Evolutionary conservation across 148 eudicot genomes (phyloP).

Genomic region (Vaccinium darrowii): DNA sequence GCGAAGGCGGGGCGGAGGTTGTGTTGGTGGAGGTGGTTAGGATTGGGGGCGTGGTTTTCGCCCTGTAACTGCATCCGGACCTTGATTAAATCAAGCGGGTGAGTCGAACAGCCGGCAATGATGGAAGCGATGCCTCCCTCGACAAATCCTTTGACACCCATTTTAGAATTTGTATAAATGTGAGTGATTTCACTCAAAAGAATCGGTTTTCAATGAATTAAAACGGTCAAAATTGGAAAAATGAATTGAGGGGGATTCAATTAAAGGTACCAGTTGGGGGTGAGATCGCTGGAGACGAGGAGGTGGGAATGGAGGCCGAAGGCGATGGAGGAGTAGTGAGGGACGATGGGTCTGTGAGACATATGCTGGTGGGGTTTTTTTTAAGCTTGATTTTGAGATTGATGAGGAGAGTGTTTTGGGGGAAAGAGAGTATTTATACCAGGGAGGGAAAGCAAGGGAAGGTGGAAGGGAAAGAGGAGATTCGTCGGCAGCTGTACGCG

Average conservation of each 20-base stretch:
- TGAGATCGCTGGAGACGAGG: conserved; percentile 12
- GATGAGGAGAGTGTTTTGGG: background rate
- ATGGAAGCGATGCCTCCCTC: conserved; percentile 61
- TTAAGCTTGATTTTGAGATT: background rate
- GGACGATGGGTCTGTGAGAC: conserved; percentile 82
- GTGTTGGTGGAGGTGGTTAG: background rate
- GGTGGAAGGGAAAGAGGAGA: background rate
- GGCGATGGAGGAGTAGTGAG: conserved; percentile 36
- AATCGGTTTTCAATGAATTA: background rate
- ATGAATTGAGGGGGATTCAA: too few relatives aligned
- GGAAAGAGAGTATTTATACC: background rate
- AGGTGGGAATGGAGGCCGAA: conserved; percentile 28
- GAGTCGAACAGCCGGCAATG: conserved; percentile 58
- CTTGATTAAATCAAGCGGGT: conserved; percentile 55
- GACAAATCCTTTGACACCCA: conserved; percentile 53
- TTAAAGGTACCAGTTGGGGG: conserved; percentile 32
- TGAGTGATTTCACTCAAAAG: background rate
- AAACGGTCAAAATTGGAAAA: background rate
- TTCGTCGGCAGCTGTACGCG: background rate
- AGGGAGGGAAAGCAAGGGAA: background rate
- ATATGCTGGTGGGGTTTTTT: conserved; percentile 27
- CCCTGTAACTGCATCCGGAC: conserved; percentile 70
- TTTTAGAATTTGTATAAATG: background rate
- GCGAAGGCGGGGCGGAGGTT: conserved; percentile 46
- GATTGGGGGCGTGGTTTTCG: conserved; percentile 22